These are phyloP conservation scores for Metschnikowia cubensis DNA, from an alignment of 805 yeast genomes.

Conservation along the genomic window DNA sequence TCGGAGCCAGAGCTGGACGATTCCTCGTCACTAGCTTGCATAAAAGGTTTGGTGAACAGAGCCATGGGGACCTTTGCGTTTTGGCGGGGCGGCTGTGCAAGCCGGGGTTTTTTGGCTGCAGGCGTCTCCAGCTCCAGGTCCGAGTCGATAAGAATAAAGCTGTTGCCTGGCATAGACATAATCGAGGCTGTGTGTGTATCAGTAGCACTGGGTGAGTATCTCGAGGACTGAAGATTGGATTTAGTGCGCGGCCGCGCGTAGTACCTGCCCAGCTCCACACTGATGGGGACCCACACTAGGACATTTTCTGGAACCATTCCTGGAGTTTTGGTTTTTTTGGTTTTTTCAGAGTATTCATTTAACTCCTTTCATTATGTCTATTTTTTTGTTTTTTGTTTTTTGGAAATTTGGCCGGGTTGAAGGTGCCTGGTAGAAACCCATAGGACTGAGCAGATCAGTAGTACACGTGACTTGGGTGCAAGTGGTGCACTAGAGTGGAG, in stretches of 20 bases:
- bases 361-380: too few species aligned
- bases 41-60: constrained; percentile 15
- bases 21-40: constrained; percentile 14
- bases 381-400: too few species aligned
- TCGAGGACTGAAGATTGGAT: neutral
- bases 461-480: too few species aligned
- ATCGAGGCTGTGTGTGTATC: neutral
- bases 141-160: constrained; percentile 15
- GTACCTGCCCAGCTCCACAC: neutral
- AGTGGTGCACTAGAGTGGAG: too few species aligned
- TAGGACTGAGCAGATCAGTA: too few species aligned
- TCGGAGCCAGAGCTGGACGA: neutral
- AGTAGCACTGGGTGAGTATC: neutral
- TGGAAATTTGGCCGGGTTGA: too few species aligned
- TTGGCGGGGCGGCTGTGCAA: neutral
- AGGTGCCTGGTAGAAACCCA: too few species aligned
- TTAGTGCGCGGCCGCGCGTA: neutral
- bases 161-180: constrained; percentile 5
- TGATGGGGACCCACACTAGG: neutral
- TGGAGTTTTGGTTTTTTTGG: too few species aligned
- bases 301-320: too few species aligned
- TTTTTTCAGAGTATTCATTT: too few species aligned
- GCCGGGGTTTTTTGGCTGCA: constrained; percentile 10
- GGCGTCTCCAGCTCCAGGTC: constrained; percentile 13
- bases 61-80: constrained; percentile 4